Percentiles rank a stretch among this genome's conserved stretches.
Conservation (phyloP, 1,284 basidiomycete species). For the Sporisorium sorghi region DNA sequence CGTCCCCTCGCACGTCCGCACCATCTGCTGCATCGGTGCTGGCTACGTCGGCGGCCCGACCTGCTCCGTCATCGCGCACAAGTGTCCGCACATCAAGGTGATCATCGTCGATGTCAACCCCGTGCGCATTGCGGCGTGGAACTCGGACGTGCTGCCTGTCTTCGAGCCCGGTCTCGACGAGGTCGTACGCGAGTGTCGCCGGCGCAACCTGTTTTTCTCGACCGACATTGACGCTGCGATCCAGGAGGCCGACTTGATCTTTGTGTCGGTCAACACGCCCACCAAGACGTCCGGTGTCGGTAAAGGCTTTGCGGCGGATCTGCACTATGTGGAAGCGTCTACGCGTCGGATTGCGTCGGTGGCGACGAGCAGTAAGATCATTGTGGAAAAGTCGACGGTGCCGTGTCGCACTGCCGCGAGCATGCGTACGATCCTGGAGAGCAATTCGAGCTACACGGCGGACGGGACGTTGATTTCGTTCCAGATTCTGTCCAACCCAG, state of each 20-base stretch:
- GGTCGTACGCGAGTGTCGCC: slow-evolving; percentile 87
- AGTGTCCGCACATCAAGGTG: slow-evolving; percentile 91
- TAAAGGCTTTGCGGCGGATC: slow-evolving; percentile 95
- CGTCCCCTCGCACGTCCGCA: slow-evolving; percentile 40
- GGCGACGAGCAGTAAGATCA: slow-evolving; percentile 91
- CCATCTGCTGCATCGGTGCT: slow-evolving; percentile 79
- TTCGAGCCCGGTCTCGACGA: slow-evolving; percentile 98
- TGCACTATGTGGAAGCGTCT: slow-evolving; percentile 79
- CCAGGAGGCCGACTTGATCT: slow-evolving; percentile 84
- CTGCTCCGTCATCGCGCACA: slow-evolving; percentile 92
- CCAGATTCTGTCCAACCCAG: slow-evolving; percentile 98
- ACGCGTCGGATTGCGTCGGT: slow-evolving; percentile 95
- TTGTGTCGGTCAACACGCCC: slow-evolving; percentile 90
- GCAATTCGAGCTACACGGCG: slow-evolving; percentile 77
- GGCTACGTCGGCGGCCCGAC: slow-evolving; percentile 87
- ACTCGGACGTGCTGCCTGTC: slow-evolving; percentile 81
- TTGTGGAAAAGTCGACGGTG: slow-evolving; percentile 99
- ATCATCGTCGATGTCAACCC: slow-evolving; percentile 98
- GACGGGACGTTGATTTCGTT: slow-evolving; percentile 84
- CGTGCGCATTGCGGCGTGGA: slow-evolving; percentile 94
- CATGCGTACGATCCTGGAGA: slow-evolving; percentile 98
- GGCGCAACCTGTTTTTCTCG: slow-evolving; percentile 95
- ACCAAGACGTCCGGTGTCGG: slow-evolving; percentile 98
- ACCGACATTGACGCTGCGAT: slow-evolving; percentile 94
- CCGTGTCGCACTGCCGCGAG: slow-evolving; percentile 98